Evolutionary conservation across 2,329 filamentous ascomycete species (phyloP).

Genomic region (Pseudocercospora macadamiae): DNA sequence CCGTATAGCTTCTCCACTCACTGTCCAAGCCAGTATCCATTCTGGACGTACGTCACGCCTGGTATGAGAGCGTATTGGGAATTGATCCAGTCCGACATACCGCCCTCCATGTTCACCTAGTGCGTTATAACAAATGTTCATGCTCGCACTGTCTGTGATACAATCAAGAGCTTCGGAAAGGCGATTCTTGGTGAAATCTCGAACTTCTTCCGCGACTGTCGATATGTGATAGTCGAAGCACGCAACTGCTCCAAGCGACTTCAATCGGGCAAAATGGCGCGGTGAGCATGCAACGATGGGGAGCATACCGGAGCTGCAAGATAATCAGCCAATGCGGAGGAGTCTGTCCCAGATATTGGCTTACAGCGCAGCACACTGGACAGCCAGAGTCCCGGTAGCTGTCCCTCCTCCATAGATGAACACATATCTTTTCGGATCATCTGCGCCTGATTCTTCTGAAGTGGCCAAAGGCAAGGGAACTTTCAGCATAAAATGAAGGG

Average conservation of each 20-base stretch:
- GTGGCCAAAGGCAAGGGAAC: conserved; percentile 17
- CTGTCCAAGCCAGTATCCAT: conserved; percentile 27
- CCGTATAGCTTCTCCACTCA: conserved; percentile 21
- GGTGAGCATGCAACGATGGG: conserved; percentile 23
- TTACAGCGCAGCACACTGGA: conserved; percentile 25
- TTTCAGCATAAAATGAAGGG: conserved; percentile 23
- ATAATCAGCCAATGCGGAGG: conserved; percentile 4
- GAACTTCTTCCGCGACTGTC: conserved; percentile 19
- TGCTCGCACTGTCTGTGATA: conserved; percentile 24
- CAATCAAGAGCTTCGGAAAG: conserved; percentile 22
- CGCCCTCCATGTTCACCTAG: conserved; percentile 21
- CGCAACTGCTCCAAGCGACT: conserved; percentile 21
- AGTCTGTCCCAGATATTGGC: not conserved
- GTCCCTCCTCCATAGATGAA: conserved; percentile 26
- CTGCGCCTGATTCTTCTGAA: not conserved
- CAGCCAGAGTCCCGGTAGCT: conserved; percentile 23
- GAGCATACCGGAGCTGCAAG: conserved; percentile 17
- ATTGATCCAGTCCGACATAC: conserved; percentile 27
- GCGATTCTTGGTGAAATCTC: conserved; percentile 17
- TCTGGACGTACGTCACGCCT: conserved; percentile 25
- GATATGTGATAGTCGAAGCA: conserved; percentile 23
- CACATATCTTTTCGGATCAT: conserved; percentile 4
- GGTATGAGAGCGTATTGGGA: conserved; percentile 23
- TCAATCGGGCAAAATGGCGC: conserved; percentile 21
- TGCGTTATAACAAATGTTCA: conserved; percentile 26